phyloP scores from a whole-genome alignment of 73 alveolate species.

The Paramecium sonneborni region DNA sequence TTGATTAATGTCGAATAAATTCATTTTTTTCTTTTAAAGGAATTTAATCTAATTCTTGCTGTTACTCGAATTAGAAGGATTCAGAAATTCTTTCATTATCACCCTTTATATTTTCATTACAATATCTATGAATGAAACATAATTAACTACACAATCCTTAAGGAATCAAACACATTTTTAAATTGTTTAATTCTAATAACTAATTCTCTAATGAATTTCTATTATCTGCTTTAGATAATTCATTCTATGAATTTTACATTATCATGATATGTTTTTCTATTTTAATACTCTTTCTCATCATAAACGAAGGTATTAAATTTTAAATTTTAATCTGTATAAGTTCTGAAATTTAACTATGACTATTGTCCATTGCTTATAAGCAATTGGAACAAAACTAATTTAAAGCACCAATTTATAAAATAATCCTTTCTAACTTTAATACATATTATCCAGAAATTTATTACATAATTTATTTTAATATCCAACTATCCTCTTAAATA shows the following conservation, averaged over 20 bases:
- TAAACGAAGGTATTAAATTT: neutral
- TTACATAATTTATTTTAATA: neutral
- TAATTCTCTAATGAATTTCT: neutral
- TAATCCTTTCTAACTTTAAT: neutral
- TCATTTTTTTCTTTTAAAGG: neutral
- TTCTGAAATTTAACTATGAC: neutral
- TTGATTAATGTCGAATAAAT: neutral
- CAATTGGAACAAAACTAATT: neutral
- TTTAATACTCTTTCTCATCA: neutral
- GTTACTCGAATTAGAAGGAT: neutral
- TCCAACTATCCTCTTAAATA: neutral
- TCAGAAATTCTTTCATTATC: neutral
- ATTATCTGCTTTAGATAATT: neutral
- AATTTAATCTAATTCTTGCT: neutral
- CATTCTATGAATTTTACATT: constrained; percentile 1
- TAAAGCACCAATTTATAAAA: neutral
- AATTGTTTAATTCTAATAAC: neutral
- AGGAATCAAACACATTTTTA: constrained; percentile 8
- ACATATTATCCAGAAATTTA: neutral
- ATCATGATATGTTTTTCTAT: neutral
- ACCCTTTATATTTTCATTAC: neutral
- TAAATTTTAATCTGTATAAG: neutral
- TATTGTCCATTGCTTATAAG: neutral
- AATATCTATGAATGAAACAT: constrained; percentile 1
- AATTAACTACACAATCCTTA: neutral